A percentile compares a stretch with the other conserved stretches of the same genome.
Evolutionary conservation across 2,329 filamentous ascomycete genomes (phyloP).

Genomic region (Tolypocladium pustulatum): DNA sequence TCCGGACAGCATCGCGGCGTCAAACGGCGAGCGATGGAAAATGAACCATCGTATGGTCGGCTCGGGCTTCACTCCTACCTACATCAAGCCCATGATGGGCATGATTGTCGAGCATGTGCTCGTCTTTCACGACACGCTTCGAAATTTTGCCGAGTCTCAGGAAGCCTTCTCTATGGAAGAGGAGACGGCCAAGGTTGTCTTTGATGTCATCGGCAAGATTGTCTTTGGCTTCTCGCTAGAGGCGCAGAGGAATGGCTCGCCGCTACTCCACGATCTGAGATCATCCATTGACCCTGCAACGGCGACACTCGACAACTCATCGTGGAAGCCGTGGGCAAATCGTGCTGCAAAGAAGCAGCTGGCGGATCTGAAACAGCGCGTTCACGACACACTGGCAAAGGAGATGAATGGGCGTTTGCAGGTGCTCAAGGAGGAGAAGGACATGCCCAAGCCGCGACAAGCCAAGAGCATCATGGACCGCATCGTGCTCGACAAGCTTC

Average conservation of each 20-base stretch:
- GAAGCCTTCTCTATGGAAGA: constrained; percentile 9
- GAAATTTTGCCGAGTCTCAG: constrained; percentile 6
- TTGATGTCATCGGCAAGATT: constrained; percentile 10
- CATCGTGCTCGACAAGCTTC: constrained; percentile 9
- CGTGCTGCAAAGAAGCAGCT: neutral
- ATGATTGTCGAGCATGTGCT: constrained; percentile 6
- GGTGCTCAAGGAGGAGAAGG: constrained; percentile 7
- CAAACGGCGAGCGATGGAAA: constrained; percentile 14
- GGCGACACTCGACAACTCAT: neutral
- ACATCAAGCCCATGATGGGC: constrained; percentile 12
- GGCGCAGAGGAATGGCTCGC: constrained; percentile 6
- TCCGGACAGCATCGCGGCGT: constrained; percentile 9
- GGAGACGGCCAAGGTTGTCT: constrained; percentile 9
- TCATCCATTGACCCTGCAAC: constrained; percentile 2
- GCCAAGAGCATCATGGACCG: constrained; percentile 9
- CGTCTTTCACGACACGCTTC: constrained; percentile 3
- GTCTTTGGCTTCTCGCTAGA: constrained; percentile 8
- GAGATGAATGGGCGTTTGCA: neutral
- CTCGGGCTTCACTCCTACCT: constrained; percentile 10
- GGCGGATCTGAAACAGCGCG: neutral
- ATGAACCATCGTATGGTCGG: constrained; percentile 14
- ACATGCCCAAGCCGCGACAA: constrained; percentile 2
- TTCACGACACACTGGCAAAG: neutral
- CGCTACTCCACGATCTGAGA: constrained; percentile 6
- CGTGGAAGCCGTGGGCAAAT: neutral